Percentiles rank a stretch among this genome's conserved stretches.
phyloP scores from a whole-genome alignment of 495 filamentous ascomycete genomes.

The Trichoderma gamsii region DNA sequence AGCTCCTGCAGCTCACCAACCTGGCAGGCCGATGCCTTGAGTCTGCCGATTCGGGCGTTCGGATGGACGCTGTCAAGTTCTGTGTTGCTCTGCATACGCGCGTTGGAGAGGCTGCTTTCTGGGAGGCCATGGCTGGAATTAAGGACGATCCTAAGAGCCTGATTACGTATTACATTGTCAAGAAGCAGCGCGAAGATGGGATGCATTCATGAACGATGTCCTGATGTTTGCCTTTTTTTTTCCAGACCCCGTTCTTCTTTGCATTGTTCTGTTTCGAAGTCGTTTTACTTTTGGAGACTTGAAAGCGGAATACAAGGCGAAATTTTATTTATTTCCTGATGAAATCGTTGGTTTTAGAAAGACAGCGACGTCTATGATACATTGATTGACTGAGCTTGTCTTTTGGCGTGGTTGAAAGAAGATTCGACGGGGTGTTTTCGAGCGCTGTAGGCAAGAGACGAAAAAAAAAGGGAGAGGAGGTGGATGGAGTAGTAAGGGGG shows the following conservation, averaged over 20 bases:
- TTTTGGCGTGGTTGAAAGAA: not conserved
- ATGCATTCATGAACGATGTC: not conserved
- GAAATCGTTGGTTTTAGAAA: no score
- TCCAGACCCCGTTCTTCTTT: no score
- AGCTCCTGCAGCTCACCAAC: conserved; percentile 43
- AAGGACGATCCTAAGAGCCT: conserved; percentile 65
- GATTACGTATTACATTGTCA: conserved; percentile 79
- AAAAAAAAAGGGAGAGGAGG: not conserved
- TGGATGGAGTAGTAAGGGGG: not conserved
- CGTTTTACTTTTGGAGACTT: no score
- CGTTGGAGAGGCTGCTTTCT: conserved; percentile 59
- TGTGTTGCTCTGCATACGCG: conserved; percentile 67
- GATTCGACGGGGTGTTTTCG: not conserved
- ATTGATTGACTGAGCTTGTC: no score
- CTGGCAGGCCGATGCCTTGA: conserved; percentile 59
- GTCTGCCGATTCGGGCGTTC: conserved; percentile 67
- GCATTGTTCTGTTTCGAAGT: no score
- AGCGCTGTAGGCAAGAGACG: not conserved
- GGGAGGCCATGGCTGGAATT: conserved; percentile 55
- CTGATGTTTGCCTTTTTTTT: no score
- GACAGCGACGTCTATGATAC: no score
- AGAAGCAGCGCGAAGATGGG: conserved; percentile 45
- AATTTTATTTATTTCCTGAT: no score
- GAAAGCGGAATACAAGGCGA: no score
- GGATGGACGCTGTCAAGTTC: conserved; percentile 70